Percentiles rank a stretch among this genome's conserved stretches.
Evolutionary conservation across 1,284 basidiomycete genomes (phyloP).

Genomic region (Takashimella koratensis): DNA sequence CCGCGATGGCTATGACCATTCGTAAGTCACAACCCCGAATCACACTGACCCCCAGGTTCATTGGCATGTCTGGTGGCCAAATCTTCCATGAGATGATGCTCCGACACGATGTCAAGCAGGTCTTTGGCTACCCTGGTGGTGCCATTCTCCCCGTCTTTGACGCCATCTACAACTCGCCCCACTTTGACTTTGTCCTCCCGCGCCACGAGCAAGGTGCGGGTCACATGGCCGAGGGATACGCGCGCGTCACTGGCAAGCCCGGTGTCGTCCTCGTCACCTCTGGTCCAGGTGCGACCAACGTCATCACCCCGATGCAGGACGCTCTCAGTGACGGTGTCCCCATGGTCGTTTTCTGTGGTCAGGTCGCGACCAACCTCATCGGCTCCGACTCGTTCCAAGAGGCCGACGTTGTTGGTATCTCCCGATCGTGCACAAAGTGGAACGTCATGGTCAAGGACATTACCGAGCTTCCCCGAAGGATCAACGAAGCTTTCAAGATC

Average conservation of each 20-base stretch:
- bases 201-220: conserved; percentile 97
- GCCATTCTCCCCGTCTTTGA: conserved; percentile 98
- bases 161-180: conserved; percentile 92
- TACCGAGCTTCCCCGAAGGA: conserved; percentile 84
- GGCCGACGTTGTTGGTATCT: conserved; percentile 94
- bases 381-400: conserved; percentile 99
- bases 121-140: conserved; percentile 97
- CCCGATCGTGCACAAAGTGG: conserved; percentile 97
- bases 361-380: conserved; percentile 96
- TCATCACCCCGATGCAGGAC: conserved; percentile 97
- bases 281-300: conserved; percentile 96
- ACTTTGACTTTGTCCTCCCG: conserved; percentile 94
- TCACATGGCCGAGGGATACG: conserved; percentile 98
- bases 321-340: conserved; percentile 93
- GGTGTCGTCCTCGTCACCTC: conserved; percentile 97
- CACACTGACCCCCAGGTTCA: conserved; percentile 55
- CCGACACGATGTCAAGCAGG: conserved; percentile 89
- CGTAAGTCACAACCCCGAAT: conserved; percentile 25
- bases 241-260: conserved; percentile 93
- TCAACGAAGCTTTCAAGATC: conserved; percentile 99
- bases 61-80: conserved; percentile 91
- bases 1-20: conserved; percentile 34
- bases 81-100: conserved; percentile 99
- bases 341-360: conserved; percentile 91
- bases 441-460: conserved; percentile 99